Evolutionary conservation across 2,329 filamentous ascomycete species (phyloP), one percentile per base, ranked within the genome.

Genomic region (Didymella pomorum): DNA sequence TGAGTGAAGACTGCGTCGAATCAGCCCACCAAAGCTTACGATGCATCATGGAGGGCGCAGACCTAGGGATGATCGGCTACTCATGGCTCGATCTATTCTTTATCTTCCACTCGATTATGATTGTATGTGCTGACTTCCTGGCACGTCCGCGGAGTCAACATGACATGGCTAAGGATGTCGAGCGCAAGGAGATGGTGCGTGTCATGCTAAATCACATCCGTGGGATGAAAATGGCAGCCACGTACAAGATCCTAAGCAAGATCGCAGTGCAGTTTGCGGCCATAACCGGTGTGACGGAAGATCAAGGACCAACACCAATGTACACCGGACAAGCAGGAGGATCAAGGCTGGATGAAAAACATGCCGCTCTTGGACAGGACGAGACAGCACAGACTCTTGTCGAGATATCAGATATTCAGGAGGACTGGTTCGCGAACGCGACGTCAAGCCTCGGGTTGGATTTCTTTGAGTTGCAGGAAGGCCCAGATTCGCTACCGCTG

Each of bases 1-100:
- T 72, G n/a, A 63, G 63, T 31, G 69, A 71, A 46, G 68, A 71
- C 26, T 72, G 70, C 52, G 65, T 72, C 9, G 63, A 69, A 25
- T 71, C 69, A 9, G 68, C 70, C 11, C 61, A 67, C 43, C 58
- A 64, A 37, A 65, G 64, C 37, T 52, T 72, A 31, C 62, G 66
- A 33, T 68, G 59, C 54, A 66, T 71, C 7, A 61, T 61, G 37
- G 58, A 59, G 3, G 64, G 64, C 4, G 56, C 60, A 8, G 41
- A 65, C 11, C 52, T 66, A 10, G 60, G 60, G 1, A 56, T 69
- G 18, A 66, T 70, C 20, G 67, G 64, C 23, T 60, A 63, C 35
- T 66, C 65, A 0, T 70, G 64, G 62, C 28, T 68, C 2, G 69
- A 71, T 44, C 59, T 70, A 4, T 71, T 68, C 43, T 68, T 71